Percentiles rank a stretch among this genome's conserved stretches.
Evolutionary conservation across 2,329 filamentous ascomycete genomes (phyloP).

Genomic region (Teratosphaeria destructans): DNA sequence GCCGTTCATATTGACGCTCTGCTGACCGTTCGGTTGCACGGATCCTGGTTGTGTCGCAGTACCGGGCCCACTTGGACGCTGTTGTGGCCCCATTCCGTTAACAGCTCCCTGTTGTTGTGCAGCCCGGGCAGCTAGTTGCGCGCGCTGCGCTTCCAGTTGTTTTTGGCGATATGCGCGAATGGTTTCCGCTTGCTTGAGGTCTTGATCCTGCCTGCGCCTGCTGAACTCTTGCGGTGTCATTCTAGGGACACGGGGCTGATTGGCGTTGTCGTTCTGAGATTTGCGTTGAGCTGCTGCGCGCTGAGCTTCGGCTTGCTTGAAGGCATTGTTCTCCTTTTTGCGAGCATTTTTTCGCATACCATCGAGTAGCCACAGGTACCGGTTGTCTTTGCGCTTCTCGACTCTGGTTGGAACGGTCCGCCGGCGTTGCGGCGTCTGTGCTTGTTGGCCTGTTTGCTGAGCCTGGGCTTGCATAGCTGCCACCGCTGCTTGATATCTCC

Average conservation of each 20-base stretch:
- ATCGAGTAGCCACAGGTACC: slow-evolving; percentile 80
- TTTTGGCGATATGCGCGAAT: slow-evolving; percentile 54
- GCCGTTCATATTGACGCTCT: slow-evolving; percentile 26
- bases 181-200: slow-evolving; percentile 53
- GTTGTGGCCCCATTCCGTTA: slow-evolving; percentile 18
- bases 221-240: slow-evolving; percentile 88
- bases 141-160: slow-evolving; percentile 40
- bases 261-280: slow-evolving; percentile 30
- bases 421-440: slow-evolving; percentile 50
- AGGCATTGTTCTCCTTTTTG: slow-evolving; percentile 74
- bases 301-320: slow-evolving; percentile 71
- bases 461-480: slow-evolving; percentile 42
- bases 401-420: slow-evolving; percentile 74
- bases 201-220: slow-evolving; percentile 75
- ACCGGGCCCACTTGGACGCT: slow-evolving; percentile 14
- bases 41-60: slow-evolving; percentile 14
- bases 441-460: slow-evolving; percentile 34
- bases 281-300: slow-evolving; percentile 72
- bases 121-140: slow-evolving; percentile 26
- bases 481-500: slow-evolving; percentile 47
- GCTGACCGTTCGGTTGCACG: slow-evolving; percentile 20
- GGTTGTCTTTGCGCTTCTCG: slow-evolving; percentile 74
- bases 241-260: slow-evolving; percentile 31
- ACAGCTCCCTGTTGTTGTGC: slow-evolving; percentile 26
- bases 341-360: slow-evolving; percentile 92